Conservation (phyloP, 1,284 basidiomycete species). For the Takashimella koratensis region DNA sequence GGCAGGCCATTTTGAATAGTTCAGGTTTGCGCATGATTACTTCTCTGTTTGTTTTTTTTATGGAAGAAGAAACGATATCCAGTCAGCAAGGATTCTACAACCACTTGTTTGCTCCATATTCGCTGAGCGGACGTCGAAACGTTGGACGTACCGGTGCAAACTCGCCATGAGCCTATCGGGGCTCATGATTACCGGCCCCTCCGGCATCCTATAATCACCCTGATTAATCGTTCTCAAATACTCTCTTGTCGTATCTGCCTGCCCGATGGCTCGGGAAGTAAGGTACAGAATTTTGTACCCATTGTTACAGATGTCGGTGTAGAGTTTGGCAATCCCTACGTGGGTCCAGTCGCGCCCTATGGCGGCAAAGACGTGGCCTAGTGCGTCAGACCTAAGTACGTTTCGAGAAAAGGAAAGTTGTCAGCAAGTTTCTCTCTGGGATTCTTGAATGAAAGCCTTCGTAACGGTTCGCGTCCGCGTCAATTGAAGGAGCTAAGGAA, state of each 20-base stretch:
- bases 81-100: too few species aligned
- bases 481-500: too few species aligned
- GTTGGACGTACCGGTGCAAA: constrained; percentile 82
- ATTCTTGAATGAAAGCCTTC: too few species aligned
- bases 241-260: constrained; percentile 94
- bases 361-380: constrained; percentile 97
- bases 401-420: constrained; percentile 4
- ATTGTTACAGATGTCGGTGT: constrained; percentile 92
- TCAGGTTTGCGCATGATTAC: constrained; percentile 99
- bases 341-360: constrained; percentile 99
- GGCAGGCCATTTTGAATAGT: constrained; percentile 99
- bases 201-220: constrained; percentile 90
- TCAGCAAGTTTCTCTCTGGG: too few species aligned
- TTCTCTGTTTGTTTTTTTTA: too few species aligned
- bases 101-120: too few species aligned
- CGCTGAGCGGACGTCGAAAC: too few species aligned
- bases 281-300: constrained; percentile 99
- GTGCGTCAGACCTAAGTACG: constrained; percentile 92
- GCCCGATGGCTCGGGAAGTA: constrained; percentile 95
- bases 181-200: constrained; percentile 99
- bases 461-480: too few species aligned
- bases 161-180: constrained; percentile 94
- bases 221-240: constrained; percentile 95
- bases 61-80: constrained; percentile 3
- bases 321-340: constrained; percentile 93